These are phyloP conservation scores for Trichomonascus vanleenenianus DNA, from an alignment of 805 yeast genomes.

Conservation along the genomic window DNA sequence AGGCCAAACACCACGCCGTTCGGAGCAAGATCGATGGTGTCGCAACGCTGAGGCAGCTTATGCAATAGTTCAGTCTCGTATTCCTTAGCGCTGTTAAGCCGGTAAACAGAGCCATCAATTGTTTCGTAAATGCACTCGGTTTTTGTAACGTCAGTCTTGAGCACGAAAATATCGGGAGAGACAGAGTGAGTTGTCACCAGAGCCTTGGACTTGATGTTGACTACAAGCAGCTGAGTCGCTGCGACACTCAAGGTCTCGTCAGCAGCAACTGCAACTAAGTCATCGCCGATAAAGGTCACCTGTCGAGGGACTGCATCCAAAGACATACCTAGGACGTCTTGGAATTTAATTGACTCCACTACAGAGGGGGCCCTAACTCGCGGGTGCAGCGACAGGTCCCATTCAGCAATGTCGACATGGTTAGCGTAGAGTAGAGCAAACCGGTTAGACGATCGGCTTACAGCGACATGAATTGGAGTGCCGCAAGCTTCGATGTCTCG, in stretches of 20 bases:
- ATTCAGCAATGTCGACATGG: slow-evolving; percentile 39
- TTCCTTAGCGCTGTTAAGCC: slow-evolving; percentile 10
- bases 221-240: slow-evolving; percentile 1
- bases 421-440: slow-evolving; percentile 51
- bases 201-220: slow-evolving; percentile 20
- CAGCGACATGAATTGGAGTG: slow-evolving; percentile 58
- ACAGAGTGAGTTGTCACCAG: slow-evolving; percentile 31
- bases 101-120: slow-evolving; percentile 51
- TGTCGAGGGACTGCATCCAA: slow-evolving; percentile 37
- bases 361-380: slow-evolving; percentile 12
- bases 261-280: slow-evolving; percentile 45
- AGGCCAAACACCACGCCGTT: slow-evolving; percentile 50
- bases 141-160: slow-evolving; percentile 43
- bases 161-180: slow-evolving; percentile 43
- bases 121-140: slow-evolving; percentile 48
- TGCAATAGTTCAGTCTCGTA: slow-evolving; percentile 3
- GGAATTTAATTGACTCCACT: slow-evolving; percentile 6
- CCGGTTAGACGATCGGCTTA: slow-evolving; percentile 47
- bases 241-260: slow-evolving; percentile 18
- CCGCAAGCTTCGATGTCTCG: slow-evolving; percentile 52
- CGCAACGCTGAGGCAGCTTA: slow-evolving; percentile 59
- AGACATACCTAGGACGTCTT: slow-evolving; percentile 1
- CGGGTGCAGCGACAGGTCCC: slow-evolving; percentile 16
- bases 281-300: slow-evolving; percentile 47
- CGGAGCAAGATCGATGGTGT: slow-evolving; percentile 30